Base-by-base conservation (phyloP, 805 yeast species). In the Cyberlindnera meyerae region DNA sequence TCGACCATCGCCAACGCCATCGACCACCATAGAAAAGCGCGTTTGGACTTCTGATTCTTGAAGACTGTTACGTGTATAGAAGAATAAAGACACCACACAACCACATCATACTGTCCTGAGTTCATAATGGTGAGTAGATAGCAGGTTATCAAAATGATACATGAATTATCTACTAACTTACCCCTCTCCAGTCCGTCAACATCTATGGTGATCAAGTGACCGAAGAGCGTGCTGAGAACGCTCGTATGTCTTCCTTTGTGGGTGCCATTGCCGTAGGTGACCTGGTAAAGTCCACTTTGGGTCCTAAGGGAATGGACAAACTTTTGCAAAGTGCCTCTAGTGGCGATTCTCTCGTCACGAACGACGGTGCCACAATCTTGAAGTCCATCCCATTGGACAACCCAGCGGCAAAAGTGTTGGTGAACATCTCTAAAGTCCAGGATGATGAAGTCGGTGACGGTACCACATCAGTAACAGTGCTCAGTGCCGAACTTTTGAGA, bases 181-280 rank as follows among this genome's bases (percentile, higher is more conserved):
- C n/a, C 27, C 8, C 18, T n/a, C 4, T 24, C 49, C 70, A 64
- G 70, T 49, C 22, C 9, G 95, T 89, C 44, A 90, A 89, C 52
- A 89, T 90, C 57, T 87, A 93, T 65, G 95, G 96, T 44, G 97
- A 93, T 60, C 96, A 90, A 62, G 97, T 90, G 37, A 83, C 93
- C 6, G 98, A 90, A 65, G 98, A 90, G 66, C 77, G 97, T 56
- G 98, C 93, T 30, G 98, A 93, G 63, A 89, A 90, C 64, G 98
- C 98, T 36, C 88, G 98, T 69, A 71, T 90, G 68, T 85, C 96
- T 6, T 87, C 98, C 3, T 93, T 93, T 62, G 95, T 93, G 9
- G 98, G 98, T 33, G 98, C 98, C 48, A 90, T 93, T 58, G 99
- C 98, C 27, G 98, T 93, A 24, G 99, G 98, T 35, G 98, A 93